A percentile compares a stretch with the other conserved stretches of the same genome.
Evolutionary conservation across 2,329 filamentous ascomycete genomes (phyloP).

Genomic region (Juglanconis sp.): DNA sequence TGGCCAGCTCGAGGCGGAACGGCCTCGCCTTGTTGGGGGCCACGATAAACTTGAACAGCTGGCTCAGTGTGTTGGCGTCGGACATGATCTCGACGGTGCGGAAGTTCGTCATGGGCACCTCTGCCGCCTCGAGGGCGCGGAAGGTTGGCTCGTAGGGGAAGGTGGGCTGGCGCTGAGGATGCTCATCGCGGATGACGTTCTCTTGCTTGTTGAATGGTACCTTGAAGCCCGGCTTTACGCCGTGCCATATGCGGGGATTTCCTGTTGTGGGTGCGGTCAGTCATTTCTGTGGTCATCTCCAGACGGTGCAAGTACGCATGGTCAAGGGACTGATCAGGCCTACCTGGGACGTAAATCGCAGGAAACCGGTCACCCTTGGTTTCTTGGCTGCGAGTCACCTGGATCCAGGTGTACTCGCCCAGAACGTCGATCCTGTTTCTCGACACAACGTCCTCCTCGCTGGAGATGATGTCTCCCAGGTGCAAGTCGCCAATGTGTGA

Average conservation of each 20-base stretch:
- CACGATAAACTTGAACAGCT: slow-evolving; percentile 7
- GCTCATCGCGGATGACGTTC: slow-evolving; percentile 1
- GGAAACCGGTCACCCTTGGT: neutral
- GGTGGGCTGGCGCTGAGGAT: neutral
- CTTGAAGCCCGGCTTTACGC: neutral
- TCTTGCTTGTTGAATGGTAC: neutral
- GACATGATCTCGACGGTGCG: slow-evolving; percentile 6
- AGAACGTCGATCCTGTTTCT: slow-evolving; percentile 2
- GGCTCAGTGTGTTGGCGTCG: slow-evolving; percentile 3
- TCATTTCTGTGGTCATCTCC: neutral
- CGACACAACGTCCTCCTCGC: neutral
- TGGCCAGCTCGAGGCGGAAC: slow-evolving; percentile 15
- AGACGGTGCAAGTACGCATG: neutral
- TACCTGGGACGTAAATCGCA: slow-evolving; percentile 14
- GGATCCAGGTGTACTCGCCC: slow-evolving; percentile 16
- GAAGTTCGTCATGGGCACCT: neutral
- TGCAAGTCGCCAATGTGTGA: slow-evolving; percentile 3
- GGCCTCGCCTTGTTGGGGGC: neutral
- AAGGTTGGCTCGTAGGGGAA: slow-evolving; percentile 15
- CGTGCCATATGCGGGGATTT: slow-evolving; percentile 6
- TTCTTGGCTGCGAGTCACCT: slow-evolving; percentile 7
- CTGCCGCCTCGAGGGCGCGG: slow-evolving; percentile 5
- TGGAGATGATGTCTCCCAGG: neutral
- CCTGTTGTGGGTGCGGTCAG: neutral
- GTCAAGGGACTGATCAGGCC: neutral